These are phyloP conservation scores for Eimeria sp. DNA, from an alignment of 169 alveolate genomes.

Conservation along the genomic window DNA sequence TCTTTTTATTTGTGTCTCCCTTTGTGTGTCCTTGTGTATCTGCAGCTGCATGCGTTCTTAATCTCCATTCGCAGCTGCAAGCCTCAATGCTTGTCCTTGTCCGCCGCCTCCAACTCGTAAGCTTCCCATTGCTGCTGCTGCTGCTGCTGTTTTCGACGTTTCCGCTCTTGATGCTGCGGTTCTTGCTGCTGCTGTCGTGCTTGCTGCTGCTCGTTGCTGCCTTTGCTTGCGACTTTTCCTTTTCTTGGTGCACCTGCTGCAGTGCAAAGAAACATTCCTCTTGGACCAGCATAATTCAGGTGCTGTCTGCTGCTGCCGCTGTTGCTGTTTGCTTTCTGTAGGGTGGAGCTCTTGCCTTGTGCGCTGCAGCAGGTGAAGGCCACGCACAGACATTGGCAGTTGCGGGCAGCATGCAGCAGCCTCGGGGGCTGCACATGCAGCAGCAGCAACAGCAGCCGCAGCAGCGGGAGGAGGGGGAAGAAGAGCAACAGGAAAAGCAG, in stretches of 20 bases:
- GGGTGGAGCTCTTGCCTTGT: conserved; percentile 50
- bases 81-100: conserved; percentile 72
- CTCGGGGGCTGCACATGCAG: neutral
- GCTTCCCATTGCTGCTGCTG: neutral
- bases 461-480: neutral
- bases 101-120: conserved; percentile 68
- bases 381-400: conserved; percentile 51
- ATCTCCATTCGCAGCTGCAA: conserved; percentile 68
- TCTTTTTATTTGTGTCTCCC: too few relatives aligned
- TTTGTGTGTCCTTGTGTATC: neutral
- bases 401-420: conserved; percentile 65
- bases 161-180: neutral
- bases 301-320: neutral
- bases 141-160: neutral
- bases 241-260: neutral
- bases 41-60: conserved; percentile 77
- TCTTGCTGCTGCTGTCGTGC: neutral
- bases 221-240: neutral
- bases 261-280: neutral
- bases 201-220: neutral
- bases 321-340: conserved; percentile 12
- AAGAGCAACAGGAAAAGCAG: conserved; percentile 9
- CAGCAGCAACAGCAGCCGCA: conserved; percentile 25
- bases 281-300: neutral
- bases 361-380: conserved; percentile 65